Base-by-base conservation (phyloP, 106 monocot genomes). In the Platanthera zijinensis region DNA sequence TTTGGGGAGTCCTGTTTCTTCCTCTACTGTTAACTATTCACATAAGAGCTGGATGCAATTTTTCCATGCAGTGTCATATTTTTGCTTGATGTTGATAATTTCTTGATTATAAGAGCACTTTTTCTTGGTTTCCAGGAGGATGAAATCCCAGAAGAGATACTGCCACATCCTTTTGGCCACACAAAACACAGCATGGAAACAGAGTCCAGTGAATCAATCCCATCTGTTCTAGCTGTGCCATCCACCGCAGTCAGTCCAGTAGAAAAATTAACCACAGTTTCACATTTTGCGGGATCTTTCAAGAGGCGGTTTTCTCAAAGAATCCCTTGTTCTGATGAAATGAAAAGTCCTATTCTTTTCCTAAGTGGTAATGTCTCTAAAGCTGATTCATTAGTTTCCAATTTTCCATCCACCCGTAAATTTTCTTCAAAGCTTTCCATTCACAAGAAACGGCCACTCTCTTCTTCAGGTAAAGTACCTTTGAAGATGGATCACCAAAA, bases 201-300 rank as follows among this genome's bases (percentile, higher is more conserved):
- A 1, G 10, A 62, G 13, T 13, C 52, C 10, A 71, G 53, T 63
- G 10, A 10, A 50, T 25, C 56, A 46, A 52, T 19, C 15, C 28
- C 51, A 30, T 25, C 77, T 10, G 19, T 48, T 0, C 12, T 4
- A 52, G n/a, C 11, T 11, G 14, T 49, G 7, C 15, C 74, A 15
- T 73, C 73, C 13, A 51, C 72, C 21, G 15, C 0, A 52, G 48
- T 71, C 28, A 25, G 49, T 25, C 10, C 30, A 12, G 73, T 50
- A 15, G 74, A 84, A 15, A 71, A 81, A 68, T 22, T 84, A 57
- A 75, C 75, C 12, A 67, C 48, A 56, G 74, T 80, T 25, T 92
- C 92, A 45, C 92, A 92, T 67, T 63, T 86, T 74, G 28, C 89
- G 59, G 19, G 18, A 75, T 89, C 89, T 68, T 92, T 92, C 48